A percentile compares a stretch with the other conserved stretches of the same genome.
phyloP scores from a whole-genome alignment of 208 protist species.

The Trichomonas tenax region DNA sequence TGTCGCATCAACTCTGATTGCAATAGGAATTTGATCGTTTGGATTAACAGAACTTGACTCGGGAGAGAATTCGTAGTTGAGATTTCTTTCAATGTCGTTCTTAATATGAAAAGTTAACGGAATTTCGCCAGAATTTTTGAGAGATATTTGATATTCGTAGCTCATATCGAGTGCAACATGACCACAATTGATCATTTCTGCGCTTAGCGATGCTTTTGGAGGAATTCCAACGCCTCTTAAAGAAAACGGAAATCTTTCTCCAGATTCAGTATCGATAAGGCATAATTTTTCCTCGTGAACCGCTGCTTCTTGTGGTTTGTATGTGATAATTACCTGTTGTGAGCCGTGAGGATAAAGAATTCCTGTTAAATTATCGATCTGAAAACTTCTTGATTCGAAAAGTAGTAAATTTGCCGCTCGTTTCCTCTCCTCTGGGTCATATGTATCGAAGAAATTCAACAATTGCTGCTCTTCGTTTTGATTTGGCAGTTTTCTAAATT shows the following conservation, averaged over 20 bases:
- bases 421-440: background rate
- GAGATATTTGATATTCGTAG: background rate
- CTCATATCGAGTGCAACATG: background rate
- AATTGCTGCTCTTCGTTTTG: background rate
- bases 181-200: background rate
- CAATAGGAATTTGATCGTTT: background rate
- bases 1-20: background rate
- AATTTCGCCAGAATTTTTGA: conserved; percentile 3
- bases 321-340: background rate
- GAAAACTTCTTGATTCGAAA: background rate
- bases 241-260: background rate
- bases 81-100: background rate
- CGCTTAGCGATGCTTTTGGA: background rate
- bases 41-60: background rate
- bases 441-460: background rate
- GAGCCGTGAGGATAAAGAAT: background rate
- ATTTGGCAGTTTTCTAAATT: background rate
- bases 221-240: background rate
- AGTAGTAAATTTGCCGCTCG: background rate
- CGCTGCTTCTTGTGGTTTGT: background rate
- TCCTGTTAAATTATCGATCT: background rate
- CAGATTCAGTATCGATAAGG: background rate
- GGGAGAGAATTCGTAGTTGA: background rate
- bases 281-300: background rate
- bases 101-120: background rate